phyloP scores from a whole-genome alignment of 1,139 yeast genomes.

The Groenewaldozyma auringiensis region DNA sequence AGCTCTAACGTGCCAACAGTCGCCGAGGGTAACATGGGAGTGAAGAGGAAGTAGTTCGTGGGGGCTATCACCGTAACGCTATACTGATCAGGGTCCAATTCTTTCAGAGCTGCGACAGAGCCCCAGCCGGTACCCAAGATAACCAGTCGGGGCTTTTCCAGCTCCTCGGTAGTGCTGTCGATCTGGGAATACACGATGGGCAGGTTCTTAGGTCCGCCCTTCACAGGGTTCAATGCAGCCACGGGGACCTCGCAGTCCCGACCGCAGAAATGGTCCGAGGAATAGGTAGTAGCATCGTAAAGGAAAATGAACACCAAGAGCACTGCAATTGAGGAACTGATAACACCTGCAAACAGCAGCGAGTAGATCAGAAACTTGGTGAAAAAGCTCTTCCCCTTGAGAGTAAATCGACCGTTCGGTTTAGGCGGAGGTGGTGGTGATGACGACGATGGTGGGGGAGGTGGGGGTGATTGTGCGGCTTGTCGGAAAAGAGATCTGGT shows the following conservation, averaged over 20 bases:
- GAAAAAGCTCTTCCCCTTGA: too few relatives aligned
- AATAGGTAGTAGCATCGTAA: conserved; percentile 54
- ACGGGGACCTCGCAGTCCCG: conserved; percentile 39
- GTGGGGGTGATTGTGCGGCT: too few relatives aligned
- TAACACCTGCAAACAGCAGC: conserved; percentile 17
- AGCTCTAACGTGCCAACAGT: conserved; percentile 49
- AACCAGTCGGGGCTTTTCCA: conserved; percentile 46
- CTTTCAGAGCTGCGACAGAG: conserved; percentile 31
- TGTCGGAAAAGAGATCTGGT: too few relatives aligned
- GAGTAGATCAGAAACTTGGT: conserved; percentile 4
- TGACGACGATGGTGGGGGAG: too few relatives aligned
- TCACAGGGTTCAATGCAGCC: conserved; percentile 44
- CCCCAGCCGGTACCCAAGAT: conserved; percentile 62
- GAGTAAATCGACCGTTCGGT: too few relatives aligned
- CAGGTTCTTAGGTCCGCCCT: conserved; percentile 62
- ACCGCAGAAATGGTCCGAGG: conserved; percentile 32
- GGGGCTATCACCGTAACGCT: conserved; percentile 57
- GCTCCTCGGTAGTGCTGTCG: conserved; percentile 44
- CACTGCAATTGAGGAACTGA: conserved; percentile 16
- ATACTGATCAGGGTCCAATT: conserved; percentile 41
- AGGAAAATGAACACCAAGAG: conserved; percentile 40
- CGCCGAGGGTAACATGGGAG: conserved; percentile 53
- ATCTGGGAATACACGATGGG: conserved; percentile 47
- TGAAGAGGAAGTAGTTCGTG: conserved; percentile 51
- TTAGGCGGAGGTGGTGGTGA: too few relatives aligned